Percentiles rank a stretch among this genome's conserved stretches.
Evolutionary conservation across 257 asterid genomes (phyloP).

Genomic region (Solanum boliviense): DNA sequence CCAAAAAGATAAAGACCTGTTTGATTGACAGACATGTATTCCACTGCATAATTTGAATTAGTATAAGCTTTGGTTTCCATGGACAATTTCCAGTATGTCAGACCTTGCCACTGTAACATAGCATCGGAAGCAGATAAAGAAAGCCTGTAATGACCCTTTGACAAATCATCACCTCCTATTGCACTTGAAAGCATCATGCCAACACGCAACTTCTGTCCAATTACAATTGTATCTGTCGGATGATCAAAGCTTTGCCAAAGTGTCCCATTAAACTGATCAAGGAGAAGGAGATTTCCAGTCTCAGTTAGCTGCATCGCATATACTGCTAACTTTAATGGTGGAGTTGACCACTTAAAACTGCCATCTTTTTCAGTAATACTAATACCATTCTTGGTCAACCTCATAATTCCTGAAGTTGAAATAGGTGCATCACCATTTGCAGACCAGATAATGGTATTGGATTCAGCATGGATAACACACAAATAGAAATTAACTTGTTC

Average conservation of each 20-base stretch:
- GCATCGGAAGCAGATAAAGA: slow-evolving; percentile 37
- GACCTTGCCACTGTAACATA: slow-evolving; percentile 32
- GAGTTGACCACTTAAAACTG: slow-evolving; percentile 47
- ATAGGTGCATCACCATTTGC: slow-evolving; percentile 58
- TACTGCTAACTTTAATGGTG: slow-evolving; percentile 13
- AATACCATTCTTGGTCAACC: slow-evolving; percentile 31
- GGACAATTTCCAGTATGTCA: slow-evolving; percentile 53
- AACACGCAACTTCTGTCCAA: slow-evolving; percentile 33
- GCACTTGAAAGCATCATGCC: slow-evolving; percentile 26
- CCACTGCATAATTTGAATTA: slow-evolving; percentile 17
- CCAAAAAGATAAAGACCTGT: slow-evolving; percentile 50
- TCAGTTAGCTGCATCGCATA: slow-evolving; percentile 37
- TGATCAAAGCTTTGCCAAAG: slow-evolving; percentile 59
- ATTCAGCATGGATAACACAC: slow-evolving; percentile 44
- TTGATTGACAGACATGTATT: slow-evolving; percentile 25
- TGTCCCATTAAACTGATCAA: slow-evolving; percentile 29
- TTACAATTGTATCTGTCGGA: slow-evolving; percentile 65
- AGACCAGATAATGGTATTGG: slow-evolving; percentile 54
- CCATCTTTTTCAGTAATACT: slow-evolving; percentile 22
- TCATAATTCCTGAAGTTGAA: slow-evolving; percentile 28
- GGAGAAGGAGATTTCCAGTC: slow-evolving; percentile 51
- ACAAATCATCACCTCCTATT: slow-evolving; percentile 24
- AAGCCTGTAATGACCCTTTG: slow-evolving; percentile 37
- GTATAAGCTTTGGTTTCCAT: slow-evolving; percentile 41
- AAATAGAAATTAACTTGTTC: slow-evolving; percentile 30